A percentile compares a stretch with the other conserved stretches of the same genome.
These are phyloP conservation scores for Bretziella fagacearum DNA, from an alignment of 2,329 filamentous ascomycete species.

Conservation along the genomic window DNA sequence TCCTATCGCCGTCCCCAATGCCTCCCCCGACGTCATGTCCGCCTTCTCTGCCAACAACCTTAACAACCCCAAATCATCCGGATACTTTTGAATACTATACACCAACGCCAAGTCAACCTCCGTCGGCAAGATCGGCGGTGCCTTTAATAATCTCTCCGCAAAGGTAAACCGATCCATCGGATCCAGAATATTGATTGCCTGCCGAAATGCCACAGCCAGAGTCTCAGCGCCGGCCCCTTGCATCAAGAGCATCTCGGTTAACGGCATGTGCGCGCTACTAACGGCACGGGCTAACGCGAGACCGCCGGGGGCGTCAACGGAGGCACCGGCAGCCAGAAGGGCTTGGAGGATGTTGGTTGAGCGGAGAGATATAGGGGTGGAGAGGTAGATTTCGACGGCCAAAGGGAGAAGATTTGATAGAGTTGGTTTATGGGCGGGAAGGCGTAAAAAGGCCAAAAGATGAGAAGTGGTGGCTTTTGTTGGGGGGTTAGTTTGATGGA, in stretches of 20 bases:
- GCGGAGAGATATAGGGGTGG: conserved; percentile 23
- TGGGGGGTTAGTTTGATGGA: conserved; percentile 26
- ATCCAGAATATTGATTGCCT: conserved; percentile 34
- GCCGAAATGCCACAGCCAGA: conserved; percentile 33
- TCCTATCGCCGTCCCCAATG: conserved; percentile 29
- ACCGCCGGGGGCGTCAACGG: conserved; percentile 36
- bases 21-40: conserved; percentile 34
- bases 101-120: conserved; percentile 36
- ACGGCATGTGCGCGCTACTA: conserved; percentile 26
- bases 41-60: conserved; percentile 29
- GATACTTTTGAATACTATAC: conserved; percentile 31
- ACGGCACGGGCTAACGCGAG: conserved; percentile 35
- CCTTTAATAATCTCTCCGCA: conserved; percentile 32
- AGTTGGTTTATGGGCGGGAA: conserved; percentile 24
- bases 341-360: conserved; percentile 29
- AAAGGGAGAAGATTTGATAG: conserved; percentile 31
- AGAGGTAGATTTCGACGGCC: conserved; percentile 32
- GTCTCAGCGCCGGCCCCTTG: conserved; percentile 21
- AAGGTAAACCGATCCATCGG: conserved; percentile 34
- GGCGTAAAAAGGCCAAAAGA: conserved; percentile 29
- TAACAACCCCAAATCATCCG: conserved; percentile 33
- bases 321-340: conserved; percentile 34
- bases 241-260: conserved; percentile 33
- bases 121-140: conserved; percentile 27
- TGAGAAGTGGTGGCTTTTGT: conserved; percentile 33